Percentiles rank a stretch among this genome's conserved stretches.
Conservation (phyloP, 2,329 filamentous ascomycete species). For the Aspergillus sp. region DNA sequence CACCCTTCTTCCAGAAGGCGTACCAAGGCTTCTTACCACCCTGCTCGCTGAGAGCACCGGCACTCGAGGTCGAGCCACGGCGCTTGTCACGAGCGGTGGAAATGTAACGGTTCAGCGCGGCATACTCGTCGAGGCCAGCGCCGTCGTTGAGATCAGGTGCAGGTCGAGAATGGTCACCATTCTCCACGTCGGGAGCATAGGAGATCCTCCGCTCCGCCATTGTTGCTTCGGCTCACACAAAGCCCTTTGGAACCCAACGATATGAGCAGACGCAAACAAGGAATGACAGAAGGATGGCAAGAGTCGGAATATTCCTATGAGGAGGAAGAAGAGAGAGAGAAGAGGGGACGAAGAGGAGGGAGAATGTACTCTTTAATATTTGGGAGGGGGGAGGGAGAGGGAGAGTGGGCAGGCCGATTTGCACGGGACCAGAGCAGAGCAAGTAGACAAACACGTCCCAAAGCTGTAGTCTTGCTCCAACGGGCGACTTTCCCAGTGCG, state of each 20-base stretch:
- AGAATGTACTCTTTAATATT: conserved; percentile 34
- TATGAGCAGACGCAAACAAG: conserved; percentile 31
- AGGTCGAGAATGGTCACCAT: conserved; percentile 33
- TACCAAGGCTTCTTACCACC: conserved; percentile 53
- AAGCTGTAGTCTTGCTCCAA: conserved; percentile 16
- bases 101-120: conserved; percentile 63
- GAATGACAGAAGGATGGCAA: conserved; percentile 30
- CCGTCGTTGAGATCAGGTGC: conserved; percentile 24
- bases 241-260: conserved; percentile 31
- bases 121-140: conserved; percentile 54
- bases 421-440: conserved; percentile 14
- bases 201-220: conserved; percentile 42
- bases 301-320: conserved; percentile 35
- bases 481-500: conserved; percentile 24
- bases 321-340: conserved; percentile 10
- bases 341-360: conserved; percentile 15
- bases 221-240: conserved; percentile 37
- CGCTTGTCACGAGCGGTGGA: conserved; percentile 59
- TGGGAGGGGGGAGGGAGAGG: conserved; percentile 18
- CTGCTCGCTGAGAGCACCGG: conserved; percentile 37
- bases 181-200: conserved; percentile 41
- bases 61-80: conserved; percentile 45
- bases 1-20: conserved; percentile 48
- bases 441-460: conserved; percentile 18
- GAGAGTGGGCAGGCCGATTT: conserved; percentile 22